These are phyloP conservation scores for Helotiales sp. DNA, from an alignment of 2,329 filamentous ascomycete species.

Conservation along the genomic window DNA sequence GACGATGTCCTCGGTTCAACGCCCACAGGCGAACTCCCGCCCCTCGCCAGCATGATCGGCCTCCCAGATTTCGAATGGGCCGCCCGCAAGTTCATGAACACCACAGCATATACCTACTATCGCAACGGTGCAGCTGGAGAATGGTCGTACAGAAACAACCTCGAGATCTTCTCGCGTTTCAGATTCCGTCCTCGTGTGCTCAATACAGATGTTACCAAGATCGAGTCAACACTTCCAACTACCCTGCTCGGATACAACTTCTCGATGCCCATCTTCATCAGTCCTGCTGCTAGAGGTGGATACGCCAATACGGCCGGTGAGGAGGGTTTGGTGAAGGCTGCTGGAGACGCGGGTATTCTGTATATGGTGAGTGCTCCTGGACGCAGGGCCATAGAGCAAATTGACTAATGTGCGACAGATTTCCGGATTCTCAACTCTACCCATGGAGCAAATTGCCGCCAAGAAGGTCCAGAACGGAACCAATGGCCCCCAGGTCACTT, in stretches of 20 bases:
- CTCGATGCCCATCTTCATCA: conserved; percentile 60
- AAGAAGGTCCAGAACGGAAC: conserved; percentile 12
- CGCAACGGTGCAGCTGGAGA: conserved; percentile 60
- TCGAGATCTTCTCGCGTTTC: conserved; percentile 58
- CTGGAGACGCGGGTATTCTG: conserved; percentile 16
- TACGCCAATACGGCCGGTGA: conserved; percentile 54
- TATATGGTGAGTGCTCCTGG: conserved; percentile 24
- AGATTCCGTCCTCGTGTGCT: conserved; percentile 54
- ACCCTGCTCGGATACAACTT: conserved; percentile 59
- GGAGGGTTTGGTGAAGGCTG: conserved; percentile 53
- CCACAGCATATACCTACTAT: conserved; percentile 59
- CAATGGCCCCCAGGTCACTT: conserved; percentile 26
- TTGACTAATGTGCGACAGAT: too few relatives aligned
- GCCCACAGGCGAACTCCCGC: conserved; percentile 43
- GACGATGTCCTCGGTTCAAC: conserved; percentile 21
- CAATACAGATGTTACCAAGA: conserved; percentile 51
- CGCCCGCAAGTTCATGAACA: conserved; percentile 54
- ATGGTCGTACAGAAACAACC: conserved; percentile 61
- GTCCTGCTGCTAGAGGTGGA: conserved; percentile 51
- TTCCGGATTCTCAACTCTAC: conserved; percentile 16
- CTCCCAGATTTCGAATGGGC: conserved; percentile 60
- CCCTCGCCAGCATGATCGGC: conserved; percentile 52
- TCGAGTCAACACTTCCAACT: conserved; percentile 49
- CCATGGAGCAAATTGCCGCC: conserved; percentile 24
- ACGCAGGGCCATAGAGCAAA: too few relatives aligned